phyloP scores from a whole-genome alignment of 768 basidiomycete species.

The Podaxis pistillaris region DNA sequence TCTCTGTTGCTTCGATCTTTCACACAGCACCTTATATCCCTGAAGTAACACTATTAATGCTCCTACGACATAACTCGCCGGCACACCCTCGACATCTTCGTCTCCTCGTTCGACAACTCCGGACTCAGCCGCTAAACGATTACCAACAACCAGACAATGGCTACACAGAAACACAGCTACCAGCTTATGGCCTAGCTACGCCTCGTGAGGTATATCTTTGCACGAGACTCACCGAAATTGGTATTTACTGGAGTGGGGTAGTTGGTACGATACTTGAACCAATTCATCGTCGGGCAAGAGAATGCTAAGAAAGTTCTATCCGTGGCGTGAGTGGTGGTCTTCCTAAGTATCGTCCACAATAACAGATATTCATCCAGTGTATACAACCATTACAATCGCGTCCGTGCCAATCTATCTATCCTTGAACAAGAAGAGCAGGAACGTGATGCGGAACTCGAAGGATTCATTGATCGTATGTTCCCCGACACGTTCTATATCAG shows the following conservation, averaged over 20 bases:
- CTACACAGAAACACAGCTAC: slow-evolving; percentile 17
- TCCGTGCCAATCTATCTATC: slow-evolving; percentile 64
- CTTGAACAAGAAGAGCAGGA: slow-evolving; percentile 36
- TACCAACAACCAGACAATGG: slow-evolving; percentile 18
- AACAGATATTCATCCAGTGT: slow-evolving; percentile 49
- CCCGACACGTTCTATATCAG: neutral
- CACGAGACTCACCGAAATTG: neutral
- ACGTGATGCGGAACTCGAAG: slow-evolving; percentile 16
- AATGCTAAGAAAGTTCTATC: slow-evolving; percentile 91
- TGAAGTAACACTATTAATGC: slow-evolving; percentile 8
- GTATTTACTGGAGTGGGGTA: slow-evolving; percentile 29
- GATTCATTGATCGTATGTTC: slow-evolving; percentile 18
- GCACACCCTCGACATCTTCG: neutral
- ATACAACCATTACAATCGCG: slow-evolving; percentile 93
- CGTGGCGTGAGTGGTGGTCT: slow-evolving; percentile 70
- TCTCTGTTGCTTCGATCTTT: neutral
- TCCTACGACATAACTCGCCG: slow-evolving; percentile 4
- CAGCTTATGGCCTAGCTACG: slow-evolving; percentile 56
- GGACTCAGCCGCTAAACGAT: slow-evolving; percentile 59
- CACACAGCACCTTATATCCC: neutral
- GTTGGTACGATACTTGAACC: slow-evolving; percentile 83
- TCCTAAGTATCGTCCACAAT: neutral
- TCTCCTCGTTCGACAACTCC: slow-evolving; percentile 36
- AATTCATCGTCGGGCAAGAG: slow-evolving; percentile 90
- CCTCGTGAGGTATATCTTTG: slow-evolving; percentile 41